Conservation (phyloP, 306 rosid species). For the Casuarina equisetifolia region DNA sequence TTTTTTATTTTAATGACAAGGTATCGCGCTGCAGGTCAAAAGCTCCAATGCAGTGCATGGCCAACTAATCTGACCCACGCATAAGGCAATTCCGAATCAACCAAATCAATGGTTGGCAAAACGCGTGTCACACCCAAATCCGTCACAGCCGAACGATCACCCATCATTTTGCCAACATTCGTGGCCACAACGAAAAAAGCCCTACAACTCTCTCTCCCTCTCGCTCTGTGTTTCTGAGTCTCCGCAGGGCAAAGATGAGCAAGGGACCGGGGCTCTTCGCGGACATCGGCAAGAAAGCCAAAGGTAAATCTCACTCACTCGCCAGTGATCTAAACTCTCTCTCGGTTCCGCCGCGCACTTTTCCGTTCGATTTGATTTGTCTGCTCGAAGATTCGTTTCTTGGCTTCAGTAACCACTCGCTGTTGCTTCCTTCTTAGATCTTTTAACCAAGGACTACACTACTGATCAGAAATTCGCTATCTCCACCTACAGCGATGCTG, state of each 20-base stretch:
- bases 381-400: not conserved
- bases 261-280: conserved; percentile 86
- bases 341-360: not conserved
- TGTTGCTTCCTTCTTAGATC: conserved; percentile 51
- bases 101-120: not conserved
- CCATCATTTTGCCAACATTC: conserved; percentile 4
- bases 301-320: conserved; percentile 44
- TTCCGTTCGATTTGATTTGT: conserved; percentile 1
- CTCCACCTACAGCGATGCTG: conserved; percentile 66
- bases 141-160: conserved; percentile 26
- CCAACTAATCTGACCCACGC: not conserved
- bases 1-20: no score
- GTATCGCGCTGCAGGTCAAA: no score
- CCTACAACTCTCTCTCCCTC: conserved; percentile 20
- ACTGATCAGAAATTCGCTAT: conserved; percentile 79
- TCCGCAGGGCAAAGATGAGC: conserved; percentile 52
- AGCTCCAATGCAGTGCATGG: no score
- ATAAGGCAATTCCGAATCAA: not conserved
- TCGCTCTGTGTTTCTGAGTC: conserved; percentile 19
- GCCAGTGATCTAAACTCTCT: not conserved
- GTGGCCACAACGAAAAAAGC: conserved; percentile 21
- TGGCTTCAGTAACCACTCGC: conserved; percentile 22
- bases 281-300: conserved; percentile 88
- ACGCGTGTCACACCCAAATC: not conserved
- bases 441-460: conserved; percentile 73